Conservation (phyloP, 2,329 filamentous ascomycete species). For the Trichoderma sp. region DNA sequence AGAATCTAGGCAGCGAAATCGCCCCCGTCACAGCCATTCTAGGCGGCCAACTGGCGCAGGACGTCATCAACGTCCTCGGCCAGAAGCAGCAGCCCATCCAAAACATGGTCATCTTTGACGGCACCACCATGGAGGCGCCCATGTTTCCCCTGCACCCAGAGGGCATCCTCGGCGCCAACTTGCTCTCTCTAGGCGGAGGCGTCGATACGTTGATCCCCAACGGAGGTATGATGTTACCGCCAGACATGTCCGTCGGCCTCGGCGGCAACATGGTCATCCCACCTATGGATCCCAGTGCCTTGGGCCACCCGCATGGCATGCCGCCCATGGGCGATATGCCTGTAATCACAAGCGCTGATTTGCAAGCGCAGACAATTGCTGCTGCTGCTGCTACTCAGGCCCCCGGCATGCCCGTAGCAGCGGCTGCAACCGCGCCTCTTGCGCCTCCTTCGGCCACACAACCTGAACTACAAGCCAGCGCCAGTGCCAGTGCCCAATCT, state of each 20-base stretch:
- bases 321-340: slow-evolving; percentile 9
- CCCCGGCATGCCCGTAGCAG: background rate
- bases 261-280: slow-evolving; percentile 18
- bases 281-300: slow-evolving; percentile 5
- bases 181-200: slow-evolving; percentile 45
- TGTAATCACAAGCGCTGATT: background rate
- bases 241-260: slow-evolving; percentile 31
- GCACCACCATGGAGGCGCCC: slow-evolving; percentile 74
- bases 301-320: slow-evolving; percentile 3
- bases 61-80: slow-evolving; percentile 95
- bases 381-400: background rate
- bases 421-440: background rate
- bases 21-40: slow-evolving; percentile 86
- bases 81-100: slow-evolving; percentile 92
- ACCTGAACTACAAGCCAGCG: background rate
- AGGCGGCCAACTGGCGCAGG: slow-evolving; percentile 88
- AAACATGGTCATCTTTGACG: slow-evolving; percentile 92
- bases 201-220: slow-evolving; percentile 33
- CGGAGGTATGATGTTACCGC: slow-evolving; percentile 35
- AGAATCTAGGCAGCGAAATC: slow-evolving; percentile 83
- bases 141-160: slow-evolving; percentile 83
- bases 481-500: background rate
- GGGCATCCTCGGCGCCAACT: slow-evolving; percentile 54
- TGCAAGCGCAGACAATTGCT: background rate
- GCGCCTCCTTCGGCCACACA: background rate